Evolutionary conservation across 441 rosid genomes (phyloP), one percentile per base, ranked within the genome.

Genomic region (Brassica balearica): DNA sequence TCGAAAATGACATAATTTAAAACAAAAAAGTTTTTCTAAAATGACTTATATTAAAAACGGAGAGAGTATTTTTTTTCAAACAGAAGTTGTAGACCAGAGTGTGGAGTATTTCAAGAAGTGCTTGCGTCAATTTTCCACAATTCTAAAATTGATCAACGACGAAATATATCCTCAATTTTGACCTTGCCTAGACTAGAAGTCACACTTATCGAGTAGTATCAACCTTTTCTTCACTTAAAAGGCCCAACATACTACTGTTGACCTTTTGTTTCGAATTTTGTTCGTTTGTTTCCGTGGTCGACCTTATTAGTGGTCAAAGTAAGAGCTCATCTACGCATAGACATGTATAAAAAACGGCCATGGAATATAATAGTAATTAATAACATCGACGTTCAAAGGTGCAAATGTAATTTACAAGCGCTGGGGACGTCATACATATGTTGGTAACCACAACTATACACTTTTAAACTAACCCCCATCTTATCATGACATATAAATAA

Each of bases 151-250:
- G 7, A 67, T 7, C 19, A 63, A 27, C 11, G 11, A 48, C 48
- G 6, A 69, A 51, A 46, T 43, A 66, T 15, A 38, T 34, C 1
- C 3, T 53, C 36, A 29, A 48, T 25, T 64, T 77, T 77, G 67
- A 77, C 72, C 61, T 71, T 6, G 15, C 14, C 43, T 22, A 34
- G 2, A 53, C 43, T 22, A 51, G 8, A 23, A 69, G 15, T 65
- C 61, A 53, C 75, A 65, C 41, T 55, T 77, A 23, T 22, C 65
- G 22, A 59, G 67, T 53, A 51, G 15, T 17, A 64, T 64, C 59
- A 65, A 27, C 71, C 22, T 64, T 15, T 64, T 53, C 7, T 77
- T 77, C 71, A 77, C 81, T 46, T 20, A 43, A 53, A 59, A 23
- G 59, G 60, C 71, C 8, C 80, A 76, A 23, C 60, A n/a, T 38